Percentiles rank a stretch among this genome's conserved stretches.
phyloP scores from a whole-genome alignment of 2,329 filamentous ascomycete species.

The Diaporthe citri region DNA sequence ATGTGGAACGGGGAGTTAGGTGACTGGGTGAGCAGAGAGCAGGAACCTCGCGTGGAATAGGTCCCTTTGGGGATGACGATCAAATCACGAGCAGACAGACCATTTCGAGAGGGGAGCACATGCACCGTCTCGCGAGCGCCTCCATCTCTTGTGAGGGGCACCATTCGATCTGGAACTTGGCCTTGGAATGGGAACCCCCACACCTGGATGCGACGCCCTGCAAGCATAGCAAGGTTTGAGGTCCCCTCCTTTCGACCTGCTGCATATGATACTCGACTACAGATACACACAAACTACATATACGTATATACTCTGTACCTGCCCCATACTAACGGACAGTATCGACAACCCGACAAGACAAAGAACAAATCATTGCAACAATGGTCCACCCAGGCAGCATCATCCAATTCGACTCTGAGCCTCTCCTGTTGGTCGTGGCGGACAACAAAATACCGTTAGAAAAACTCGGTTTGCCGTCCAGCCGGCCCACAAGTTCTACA shows the following conservation, averaged over 20 bases:
- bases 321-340: neutral
- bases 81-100: constrained; percentile 23
- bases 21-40: constrained; percentile 4
- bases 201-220: constrained; percentile 2
- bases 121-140: neutral
- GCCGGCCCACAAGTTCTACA: constrained; percentile 18
- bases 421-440: neutral
- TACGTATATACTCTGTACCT: neutral
- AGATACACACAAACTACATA: neutral
- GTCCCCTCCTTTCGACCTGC: constrained; percentile 18
- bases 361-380: neutral
- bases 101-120: neutral
- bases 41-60: constrained; percentile 2
- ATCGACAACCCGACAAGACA: neutral
- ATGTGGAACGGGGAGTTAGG: constrained; percentile 8
- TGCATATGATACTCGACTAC: constrained; percentile 7
- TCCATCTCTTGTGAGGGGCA: constrained; percentile 6
- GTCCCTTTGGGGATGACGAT: neutral
- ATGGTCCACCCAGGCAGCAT: neutral
- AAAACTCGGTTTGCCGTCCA: constrained; percentile 2
- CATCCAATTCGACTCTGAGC: neutral
- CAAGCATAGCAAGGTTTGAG: constrained; percentile 13
- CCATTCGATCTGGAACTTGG: constrained; percentile 8
- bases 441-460: neutral
- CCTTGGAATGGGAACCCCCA: constrained; percentile 15